phyloP scores from a whole-genome alignment of 2,329 filamentous ascomycete genomes.

The Gaeumannomyces tritici region DNA sequence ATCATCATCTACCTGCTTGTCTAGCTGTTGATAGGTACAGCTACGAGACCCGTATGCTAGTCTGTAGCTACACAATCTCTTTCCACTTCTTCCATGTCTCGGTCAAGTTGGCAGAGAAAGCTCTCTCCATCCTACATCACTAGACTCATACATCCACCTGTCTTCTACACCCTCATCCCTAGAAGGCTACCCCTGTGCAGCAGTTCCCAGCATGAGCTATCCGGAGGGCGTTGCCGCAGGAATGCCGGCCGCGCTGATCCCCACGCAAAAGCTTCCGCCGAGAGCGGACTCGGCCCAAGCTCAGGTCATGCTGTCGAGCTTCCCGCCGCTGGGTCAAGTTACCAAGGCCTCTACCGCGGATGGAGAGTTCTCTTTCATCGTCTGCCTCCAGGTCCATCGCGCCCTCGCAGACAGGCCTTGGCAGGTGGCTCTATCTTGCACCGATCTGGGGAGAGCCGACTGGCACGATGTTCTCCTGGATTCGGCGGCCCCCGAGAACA shows the following conservation, averaged over 20 bases:
- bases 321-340: slow-evolving; percentile 67
- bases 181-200: background rate
- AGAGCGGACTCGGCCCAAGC: slow-evolving; percentile 1
- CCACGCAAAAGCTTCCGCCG: slow-evolving; percentile 25
- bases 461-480: slow-evolving; percentile 42
- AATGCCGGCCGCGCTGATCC: slow-evolving; percentile 22
- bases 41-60: background rate
- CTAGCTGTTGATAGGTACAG: background rate
- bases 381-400: slow-evolving; percentile 57
- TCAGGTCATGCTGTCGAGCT: slow-evolving; percentile 32
- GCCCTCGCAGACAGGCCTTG: slow-evolving; percentile 47
- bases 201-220: slow-evolving; percentile 7
- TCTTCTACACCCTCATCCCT: background rate
- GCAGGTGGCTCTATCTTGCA: slow-evolving; percentile 69
- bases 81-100: background rate
- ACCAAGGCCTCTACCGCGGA: slow-evolving; percentile 48
- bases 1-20: background rate
- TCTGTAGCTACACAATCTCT: background rate
- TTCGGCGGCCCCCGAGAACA: slow-evolving; percentile 9
- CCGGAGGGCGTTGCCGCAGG: slow-evolving; percentile 25
- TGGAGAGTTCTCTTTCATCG: slow-evolving; percentile 48
- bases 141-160: too few species aligned
- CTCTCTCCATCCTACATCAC: background rate
- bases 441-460: slow-evolving; percentile 26
- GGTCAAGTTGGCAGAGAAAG: too few species aligned